These are phyloP conservation scores for Tulasnella sp. DNA, from an alignment of 768 basidiomycete genomes.

Conservation along the genomic window DNA sequence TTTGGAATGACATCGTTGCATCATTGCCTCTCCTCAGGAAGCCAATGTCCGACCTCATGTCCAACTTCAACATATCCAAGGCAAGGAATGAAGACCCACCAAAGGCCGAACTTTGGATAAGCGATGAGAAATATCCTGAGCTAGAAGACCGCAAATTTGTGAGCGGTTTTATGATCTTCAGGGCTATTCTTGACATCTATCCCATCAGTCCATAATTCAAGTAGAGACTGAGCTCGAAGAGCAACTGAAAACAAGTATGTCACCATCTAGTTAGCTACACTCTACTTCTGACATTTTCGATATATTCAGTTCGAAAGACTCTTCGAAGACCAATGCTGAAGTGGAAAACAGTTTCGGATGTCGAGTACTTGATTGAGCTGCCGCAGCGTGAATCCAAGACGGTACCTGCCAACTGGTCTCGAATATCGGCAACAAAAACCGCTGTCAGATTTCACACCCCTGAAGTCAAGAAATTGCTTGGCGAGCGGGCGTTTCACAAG, in stretches of 20 bases:
- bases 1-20: slow-evolving; percentile 59
- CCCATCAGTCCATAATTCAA: slow-evolving; percentile 44
- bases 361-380: slow-evolving; percentile 77
- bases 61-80: slow-evolving; percentile 43
- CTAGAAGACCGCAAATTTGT: slow-evolving; percentile 53
- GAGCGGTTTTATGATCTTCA: slow-evolving; percentile 20
- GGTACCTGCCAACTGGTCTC: slow-evolving; percentile 43
- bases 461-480: slow-evolving; percentile 41
- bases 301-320: slow-evolving; percentile 47
- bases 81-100: slow-evolving; percentile 44
- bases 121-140: slow-evolving; percentile 38
- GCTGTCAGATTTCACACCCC: slow-evolving; percentile 68
- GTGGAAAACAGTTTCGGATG: slow-evolving; percentile 51
- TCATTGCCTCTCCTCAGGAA: slow-evolving; percentile 52
- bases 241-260: slow-evolving; percentile 53
- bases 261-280: neutral
- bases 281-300: neutral
- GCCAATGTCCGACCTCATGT: slow-evolving; percentile 41
- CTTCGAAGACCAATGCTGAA: slow-evolving; percentile 60
- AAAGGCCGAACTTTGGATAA: slow-evolving; percentile 58
- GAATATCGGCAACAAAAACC: slow-evolving; percentile 55
- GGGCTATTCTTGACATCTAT: slow-evolving; percentile 1
- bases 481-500: slow-evolving; percentile 59
- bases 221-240: slow-evolving; percentile 60
- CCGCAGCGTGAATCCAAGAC: slow-evolving; percentile 41